phyloP scores from a whole-genome alignment of 176 grass and related monocot genomes.

The Bromus sterilis region DNA sequence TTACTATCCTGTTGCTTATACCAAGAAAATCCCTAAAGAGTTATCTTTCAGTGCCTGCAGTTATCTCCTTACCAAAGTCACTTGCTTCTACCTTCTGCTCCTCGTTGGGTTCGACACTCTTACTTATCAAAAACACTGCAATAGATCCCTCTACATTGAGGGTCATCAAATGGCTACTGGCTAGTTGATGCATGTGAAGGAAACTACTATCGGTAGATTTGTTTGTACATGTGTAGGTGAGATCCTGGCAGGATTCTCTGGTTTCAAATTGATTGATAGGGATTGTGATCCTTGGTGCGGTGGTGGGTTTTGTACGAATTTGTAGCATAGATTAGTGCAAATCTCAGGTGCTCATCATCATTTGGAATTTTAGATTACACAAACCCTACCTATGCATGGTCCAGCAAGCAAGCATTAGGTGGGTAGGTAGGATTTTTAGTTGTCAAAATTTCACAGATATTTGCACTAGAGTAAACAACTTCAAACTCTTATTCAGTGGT shows the following conservation, averaged over 20 bases:
- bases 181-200: conserved; percentile 3
- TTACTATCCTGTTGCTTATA: no score
- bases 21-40: no score
- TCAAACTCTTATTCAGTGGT: not conserved
- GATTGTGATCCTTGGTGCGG: conserved; percentile 6
- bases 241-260: conserved; percentile 28
- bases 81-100: no score
- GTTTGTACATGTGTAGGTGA: conserved; percentile 29
- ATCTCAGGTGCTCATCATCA: conserved; percentile 22
- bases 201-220: conserved; percentile 22
- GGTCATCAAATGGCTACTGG: no score
- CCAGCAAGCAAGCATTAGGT: no score
- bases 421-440: conserved; percentile 13
- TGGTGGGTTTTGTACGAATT: not conserved
- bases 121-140: no score
- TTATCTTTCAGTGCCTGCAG: no score
- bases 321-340: not conserved
- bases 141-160: no score
- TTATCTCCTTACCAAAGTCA: no score
- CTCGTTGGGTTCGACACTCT: no score
- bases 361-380: not conserved
- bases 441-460: not conserved
- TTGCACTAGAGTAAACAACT: not conserved
- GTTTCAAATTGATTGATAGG: conserved; percentile 41
- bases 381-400: conserved; percentile 18